These are phyloP conservation scores for Euptelea pleiosperma DNA, from an alignment of 164 flowering plant genomes.

Conservation along the genomic window DNA sequence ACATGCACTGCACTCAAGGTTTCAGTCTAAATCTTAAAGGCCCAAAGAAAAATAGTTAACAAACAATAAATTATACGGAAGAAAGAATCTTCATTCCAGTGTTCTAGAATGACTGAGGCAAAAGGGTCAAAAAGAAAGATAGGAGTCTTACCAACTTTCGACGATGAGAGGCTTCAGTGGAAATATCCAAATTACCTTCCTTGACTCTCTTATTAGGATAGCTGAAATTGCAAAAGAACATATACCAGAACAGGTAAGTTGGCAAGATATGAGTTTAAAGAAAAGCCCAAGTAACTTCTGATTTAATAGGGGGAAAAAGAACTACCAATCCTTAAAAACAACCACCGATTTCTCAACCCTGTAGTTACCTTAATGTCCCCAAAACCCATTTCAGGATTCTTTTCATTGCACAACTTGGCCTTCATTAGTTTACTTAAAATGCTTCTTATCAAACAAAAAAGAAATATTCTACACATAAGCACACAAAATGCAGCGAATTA, in stretches of 20 bases:
- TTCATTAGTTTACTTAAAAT: too few relatives aligned
- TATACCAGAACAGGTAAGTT: too few relatives aligned
- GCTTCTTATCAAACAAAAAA: too few relatives aligned
- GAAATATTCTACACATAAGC: too few relatives aligned
- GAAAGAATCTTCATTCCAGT: background rate
- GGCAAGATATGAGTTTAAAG: background rate
- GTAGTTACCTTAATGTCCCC: background rate
- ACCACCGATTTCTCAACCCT: background rate
- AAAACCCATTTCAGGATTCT: background rate
- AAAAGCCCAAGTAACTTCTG: background rate
- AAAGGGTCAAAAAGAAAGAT: background rate
- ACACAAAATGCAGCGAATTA: too few relatives aligned
- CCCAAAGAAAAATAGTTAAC: background rate
- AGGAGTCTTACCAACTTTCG: slow-evolving; percentile 29
- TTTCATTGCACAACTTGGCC: too few relatives aligned
- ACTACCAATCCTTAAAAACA: background rate
- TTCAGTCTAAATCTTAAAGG: too few relatives aligned
- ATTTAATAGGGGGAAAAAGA: background rate
- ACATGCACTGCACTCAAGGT: too few relatives aligned
- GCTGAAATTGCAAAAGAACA: slow-evolving; percentile 30
- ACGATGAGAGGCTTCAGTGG: slow-evolving; percentile 19
- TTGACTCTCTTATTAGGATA: slow-evolving; percentile 27
- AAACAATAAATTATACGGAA: background rate
- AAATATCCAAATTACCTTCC: slow-evolving; percentile 19
- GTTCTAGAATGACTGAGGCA: too few relatives aligned